Base-by-base conservation (phyloP, 768 basidiomycete species). In the Pleurotus platypus region DNA sequence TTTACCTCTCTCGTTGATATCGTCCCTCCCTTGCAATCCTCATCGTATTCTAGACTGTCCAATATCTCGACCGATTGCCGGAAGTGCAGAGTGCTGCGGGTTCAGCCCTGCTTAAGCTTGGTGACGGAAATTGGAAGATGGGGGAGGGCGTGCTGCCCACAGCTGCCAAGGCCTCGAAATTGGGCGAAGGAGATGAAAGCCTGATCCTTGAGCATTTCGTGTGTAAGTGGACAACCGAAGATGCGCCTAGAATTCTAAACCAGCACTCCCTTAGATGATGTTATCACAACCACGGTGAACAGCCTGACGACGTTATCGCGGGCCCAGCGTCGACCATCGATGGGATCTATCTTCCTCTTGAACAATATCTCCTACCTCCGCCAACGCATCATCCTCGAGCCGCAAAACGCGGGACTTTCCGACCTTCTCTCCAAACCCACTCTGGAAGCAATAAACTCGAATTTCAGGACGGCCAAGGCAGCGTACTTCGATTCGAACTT, bases 81-180 rank as follows among this genome's bases (percentile, higher is more conserved):
- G 81, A 86, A 49, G 87, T 92, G 2, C 78, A 84, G 55, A 77
- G 74, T 15, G 89, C 88, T 1, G 89, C 86, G 8, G 80, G 80
- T 1, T 75, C 87, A 1, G 84, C 86, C 0, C 72, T 93, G 38
- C 67, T 83, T 42, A 81, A 84, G 2, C 79, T 94, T 0, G 92
- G 92, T 0, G 91, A 94, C 58, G 92, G 92, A 7, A 93, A 93
- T 61, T 93, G 92, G 92, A 90, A 84, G 70, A 93, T 94, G 91
- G 92, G 92, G 3, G 90, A 90, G 59, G 90, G 90, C 4, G 78
- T 89, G 18, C 15, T 53, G 24, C 51, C 51, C 22, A 78, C 79
- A 63, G 83, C 87, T 5, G 81, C 80, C 8, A 83, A 82, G 62
- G 67, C 65, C 2, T 60, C 69, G 5, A 81, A 81, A 55, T 60